Base-by-base conservation (phyloP, 805 yeast genomes). In the Hemisphaericaspora nanyangensis region DNA sequence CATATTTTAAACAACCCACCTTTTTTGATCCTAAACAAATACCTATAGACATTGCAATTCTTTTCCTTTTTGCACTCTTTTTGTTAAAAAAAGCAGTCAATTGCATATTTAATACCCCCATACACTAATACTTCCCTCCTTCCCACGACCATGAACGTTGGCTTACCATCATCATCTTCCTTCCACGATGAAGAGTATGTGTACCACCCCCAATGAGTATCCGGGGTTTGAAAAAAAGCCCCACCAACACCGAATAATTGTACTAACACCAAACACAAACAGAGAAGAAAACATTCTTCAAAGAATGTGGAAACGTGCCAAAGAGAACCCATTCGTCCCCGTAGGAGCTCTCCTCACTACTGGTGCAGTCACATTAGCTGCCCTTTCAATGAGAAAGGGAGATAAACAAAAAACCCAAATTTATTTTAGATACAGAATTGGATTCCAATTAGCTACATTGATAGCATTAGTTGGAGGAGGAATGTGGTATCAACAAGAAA, bases 371-470 rank as follows among this genome's bases (percentile, higher is more conserved):
- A 63, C 75, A 0, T 65, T 89, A 47, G 95, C 96, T 3, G 89
- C 88, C 3, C 74, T 76, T 47, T 85, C 90, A 17, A 69, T 89
- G 45, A 74, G 82, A 50, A 66, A 70, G 22, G 95, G 96, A 18
- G 79, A 87, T 49, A 75, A 80, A 45, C 66, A 70, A 31, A 79
- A 78, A 39, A 95, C 96, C 0, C 95, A 90, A 63, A 75, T 76
- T 35, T 89, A 86, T 79, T 90, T 87, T 70, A 74, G 91, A 50
- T 86, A 88, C 79, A 82, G 97, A 70, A 91, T 90, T 33, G 93
- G 77, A 0, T 72, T 88, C 50, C 97, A 90, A 63, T 87, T 85
- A 4, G 76, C 83, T 42, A 90, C 97, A 0, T 65, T 90, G 30
- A 80, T 80, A 12, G 95, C 96, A 0, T 68, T 90, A 36, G 82